A percentile compares a stretch with the other conserved stretches of the same genome.
These are phyloP conservation scores for Suillus lakei DNA, from an alignment of 768 basidiomycete species.

Conservation along the genomic window DNA sequence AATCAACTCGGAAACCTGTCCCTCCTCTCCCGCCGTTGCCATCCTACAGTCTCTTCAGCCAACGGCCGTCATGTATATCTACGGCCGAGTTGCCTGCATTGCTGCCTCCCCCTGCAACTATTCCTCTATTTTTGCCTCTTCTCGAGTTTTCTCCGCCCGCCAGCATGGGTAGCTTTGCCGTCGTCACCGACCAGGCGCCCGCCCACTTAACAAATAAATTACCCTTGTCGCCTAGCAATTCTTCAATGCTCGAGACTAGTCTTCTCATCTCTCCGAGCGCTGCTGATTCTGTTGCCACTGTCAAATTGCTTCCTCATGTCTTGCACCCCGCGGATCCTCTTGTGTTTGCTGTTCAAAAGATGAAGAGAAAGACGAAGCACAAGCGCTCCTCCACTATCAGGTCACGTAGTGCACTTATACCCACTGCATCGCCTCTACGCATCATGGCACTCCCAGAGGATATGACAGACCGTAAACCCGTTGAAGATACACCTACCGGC, in stretches of 20 bases:
- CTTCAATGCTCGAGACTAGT: background rate
- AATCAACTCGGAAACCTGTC: conserved; percentile 17
- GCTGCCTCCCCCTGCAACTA: background rate
- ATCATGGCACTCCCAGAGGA: conserved; percentile 2
- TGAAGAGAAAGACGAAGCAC: conserved; percentile 9
- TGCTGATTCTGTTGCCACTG: background rate
- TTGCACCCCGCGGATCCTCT: conserved; percentile 1
- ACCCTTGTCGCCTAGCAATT: background rate
- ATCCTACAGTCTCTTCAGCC: conserved; percentile 10
- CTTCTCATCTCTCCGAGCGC: background rate
- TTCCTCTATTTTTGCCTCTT: conserved; percentile 15
- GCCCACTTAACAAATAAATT: background rate
- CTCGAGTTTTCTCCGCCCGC: conserved; percentile 27
- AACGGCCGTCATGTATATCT: background rate
- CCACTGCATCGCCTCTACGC: conserved; percentile 12
- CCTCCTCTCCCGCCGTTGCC: conserved; percentile 30
- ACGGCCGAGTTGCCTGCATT: background rate
- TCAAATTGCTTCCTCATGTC: background rate
- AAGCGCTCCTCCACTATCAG: conserved; percentile 10
- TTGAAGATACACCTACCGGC: background rate
- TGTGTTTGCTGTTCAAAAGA: conserved; percentile 9
- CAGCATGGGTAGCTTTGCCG: conserved; percentile 12
- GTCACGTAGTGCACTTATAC: conserved; percentile 16
- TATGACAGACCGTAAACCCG: background rate
- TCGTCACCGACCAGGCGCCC: conserved; percentile 5